phyloP scores from a whole-genome alignment of 805 yeast species.

The Lipomyces sp. region DNA sequence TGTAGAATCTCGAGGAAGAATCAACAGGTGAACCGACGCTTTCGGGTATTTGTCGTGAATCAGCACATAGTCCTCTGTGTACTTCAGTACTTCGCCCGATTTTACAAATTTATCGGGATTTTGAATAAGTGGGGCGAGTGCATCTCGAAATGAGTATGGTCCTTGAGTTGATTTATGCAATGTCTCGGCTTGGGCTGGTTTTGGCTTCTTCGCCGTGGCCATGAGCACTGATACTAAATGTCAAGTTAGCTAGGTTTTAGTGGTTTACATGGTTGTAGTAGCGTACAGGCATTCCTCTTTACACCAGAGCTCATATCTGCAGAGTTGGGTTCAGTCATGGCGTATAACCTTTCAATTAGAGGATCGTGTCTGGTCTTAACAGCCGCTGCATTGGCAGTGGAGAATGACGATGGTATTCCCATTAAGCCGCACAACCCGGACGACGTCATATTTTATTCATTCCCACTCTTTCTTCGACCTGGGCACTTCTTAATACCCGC shows the following conservation, averaged over 20 bases:
- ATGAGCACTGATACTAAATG: not conserved
- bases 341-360: not conserved
- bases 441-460: too few species aligned
- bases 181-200: slow-evolving; percentile 1
- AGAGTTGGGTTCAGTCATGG: not conserved
- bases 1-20: slow-evolving; percentile 57
- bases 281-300: slow-evolving; percentile 8
- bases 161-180: not conserved
- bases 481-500: not conserved
- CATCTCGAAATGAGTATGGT: slow-evolving; percentile 48
- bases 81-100: slow-evolving; percentile 50
- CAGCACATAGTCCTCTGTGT: slow-evolving; percentile 60
- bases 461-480: too few species aligned
- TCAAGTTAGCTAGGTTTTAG: not conserved
- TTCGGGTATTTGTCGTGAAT: slow-evolving; percentile 69
- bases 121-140: slow-evolving; percentile 55
- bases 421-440: too few species aligned
- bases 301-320: not conserved
- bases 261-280: not conserved
- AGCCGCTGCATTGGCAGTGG: too few species aligned
- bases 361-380: not conserved
- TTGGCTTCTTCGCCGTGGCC: not conserved
- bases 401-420: too few species aligned
- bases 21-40: slow-evolving; percentile 60
- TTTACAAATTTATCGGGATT: slow-evolving; percentile 50